Evolutionary conservation across 352 stramenopile species (phyloP), one percentile per base, ranked within the genome.

Genomic region (Poterioochromonas sp.): DNA sequence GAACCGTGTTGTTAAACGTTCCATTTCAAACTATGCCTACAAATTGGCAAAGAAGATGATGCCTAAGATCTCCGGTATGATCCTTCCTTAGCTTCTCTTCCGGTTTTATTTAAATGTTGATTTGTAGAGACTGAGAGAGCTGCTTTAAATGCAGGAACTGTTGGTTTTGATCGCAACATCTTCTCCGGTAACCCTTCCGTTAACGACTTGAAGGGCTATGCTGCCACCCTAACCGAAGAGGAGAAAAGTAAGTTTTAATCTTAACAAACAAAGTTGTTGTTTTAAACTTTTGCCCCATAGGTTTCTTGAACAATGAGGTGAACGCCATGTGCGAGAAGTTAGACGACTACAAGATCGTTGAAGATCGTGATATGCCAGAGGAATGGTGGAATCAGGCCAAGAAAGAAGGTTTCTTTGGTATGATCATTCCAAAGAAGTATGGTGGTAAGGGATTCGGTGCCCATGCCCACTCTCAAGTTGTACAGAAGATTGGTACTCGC

Each of bases 341-440:
- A 3, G 93, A 98, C 80, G 95, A 99, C 82, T 95, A 98, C 83
- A 84, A 93, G 47, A 87, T 98, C 63, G 87, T 87, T n/a, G 92
- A 97, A 81, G 93, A 98, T 78, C 40, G 86, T 89, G 40, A 96
- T 73, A 79, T 96, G 73, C 88, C 90, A 20, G 87, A 93, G 37
- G 83, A 90, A 12, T 90, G 88, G n/a, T 96, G 90, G 90, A 91
- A 94, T 79, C 94, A 90, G 79, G 93, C 94, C 82, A 93, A 93
- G 82, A 86, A 94, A 73, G 94, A 95, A 54, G 90, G 91, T 8
- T 99, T 99, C 82, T 90, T 99, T 64, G 93, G 91, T 40, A 96
- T 99, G 88, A 98, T 98, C 83, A 98, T 98, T 80, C 94, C 94
- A 35, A 97, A 98, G 84, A 88, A 97, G 83, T 99, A 94, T 82